Base-by-base conservation (phyloP, 164 flowering plant species). In the Stephania cephalantha region DNA sequence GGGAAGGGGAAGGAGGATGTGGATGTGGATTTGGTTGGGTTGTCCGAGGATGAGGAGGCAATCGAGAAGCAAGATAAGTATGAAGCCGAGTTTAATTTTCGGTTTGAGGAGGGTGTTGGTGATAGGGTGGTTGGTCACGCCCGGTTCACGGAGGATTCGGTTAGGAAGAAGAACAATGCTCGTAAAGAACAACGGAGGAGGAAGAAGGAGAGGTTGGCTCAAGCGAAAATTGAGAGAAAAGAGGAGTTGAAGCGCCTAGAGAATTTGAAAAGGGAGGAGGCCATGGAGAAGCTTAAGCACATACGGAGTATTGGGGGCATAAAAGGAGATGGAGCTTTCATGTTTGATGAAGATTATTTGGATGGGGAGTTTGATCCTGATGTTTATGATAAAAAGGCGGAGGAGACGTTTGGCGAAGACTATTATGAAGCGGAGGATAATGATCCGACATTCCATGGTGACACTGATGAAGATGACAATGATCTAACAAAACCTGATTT, bases 181-280 rank as follows among this genome's bases (percentile, higher is more conserved):
- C 83, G 97, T 82, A 87, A 88, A 75, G 73, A 58, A 74, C 95
- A 93, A 79, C 84, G 98, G 80, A 80, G 89, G 86, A 88, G 87
- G 70, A 92, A 90, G 82, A 87, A 87, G 77, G 95, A 91, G 81
- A 90, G 99, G 79, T 80, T 84, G 86, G 86, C 77, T 53, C 84
- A 84, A 70, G 92, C 90, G 2, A 88, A 87, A 84, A 64, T 77
- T 74, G 95, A 90, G 84, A 86, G 90, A 77, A 85, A 87, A 81
- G 97, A 95, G 85, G 98, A 95, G 80, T 72, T 95, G 85, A 95
- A 94, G 84, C 92, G 84, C 70, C 75, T 95, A 88, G 93, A 95
- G 88, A 93, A 92, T 72, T 80, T 95, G 85, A 95, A 93, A 85
- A 95, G 85, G 87, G 82, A 92, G 81, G 98, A 95, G 82, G 90